Percentiles rank a stretch among this genome's conserved stretches.
Conservation (phyloP, 108 stramenopile genomes). For the Poteriospumella lacustris region DNA sequence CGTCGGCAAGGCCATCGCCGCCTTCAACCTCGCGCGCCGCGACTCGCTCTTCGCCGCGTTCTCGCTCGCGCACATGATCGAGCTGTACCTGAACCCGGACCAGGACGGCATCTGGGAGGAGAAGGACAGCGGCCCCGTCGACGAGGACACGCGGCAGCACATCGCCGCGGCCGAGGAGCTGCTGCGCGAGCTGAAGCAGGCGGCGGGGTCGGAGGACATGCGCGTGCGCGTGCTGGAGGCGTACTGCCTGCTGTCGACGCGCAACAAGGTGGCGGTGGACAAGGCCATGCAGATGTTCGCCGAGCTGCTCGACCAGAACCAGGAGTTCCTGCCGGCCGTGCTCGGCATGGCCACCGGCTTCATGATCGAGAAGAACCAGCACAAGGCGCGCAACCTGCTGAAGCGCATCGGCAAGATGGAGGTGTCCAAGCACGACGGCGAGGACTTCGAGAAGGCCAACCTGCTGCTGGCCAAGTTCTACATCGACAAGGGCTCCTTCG, state of each 20-base stretch:
- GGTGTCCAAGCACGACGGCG: conserved; percentile 24
- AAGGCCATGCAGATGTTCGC: conserved; percentile 48
- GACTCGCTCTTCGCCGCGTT: conserved; percentile 47
- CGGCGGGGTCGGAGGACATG: background rate
- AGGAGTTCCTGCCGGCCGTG: conserved; percentile 54
- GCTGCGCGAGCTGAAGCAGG: conserved; percentile 33
- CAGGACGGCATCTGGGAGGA: conserved; percentile 52
- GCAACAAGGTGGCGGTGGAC: conserved; percentile 42
- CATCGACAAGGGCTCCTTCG: conserved; percentile 48
- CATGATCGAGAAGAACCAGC: conserved; percentile 48
- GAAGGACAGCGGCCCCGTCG: background rate
- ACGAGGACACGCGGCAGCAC: conserved; percentile 27
- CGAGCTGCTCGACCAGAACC: conserved; percentile 51
- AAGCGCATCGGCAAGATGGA: conserved; percentile 62
- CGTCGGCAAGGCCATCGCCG: conserved; percentile 47
- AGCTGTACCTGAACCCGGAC: conserved; percentile 62
- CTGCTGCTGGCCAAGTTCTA: conserved; percentile 61
- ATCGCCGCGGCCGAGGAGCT: conserved; percentile 26
- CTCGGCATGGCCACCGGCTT: conserved; percentile 57
- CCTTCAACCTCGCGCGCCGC: conserved; percentile 53
- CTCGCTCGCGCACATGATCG: conserved; percentile 55
- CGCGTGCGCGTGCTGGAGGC: conserved; percentile 33
- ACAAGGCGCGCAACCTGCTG: conserved; percentile 55
- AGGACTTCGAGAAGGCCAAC: conserved; percentile 60
- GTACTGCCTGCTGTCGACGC: conserved; percentile 37